phyloP scores from a whole-genome alignment of 441 rosid species.

The Flueggea neowawraea region DNA sequence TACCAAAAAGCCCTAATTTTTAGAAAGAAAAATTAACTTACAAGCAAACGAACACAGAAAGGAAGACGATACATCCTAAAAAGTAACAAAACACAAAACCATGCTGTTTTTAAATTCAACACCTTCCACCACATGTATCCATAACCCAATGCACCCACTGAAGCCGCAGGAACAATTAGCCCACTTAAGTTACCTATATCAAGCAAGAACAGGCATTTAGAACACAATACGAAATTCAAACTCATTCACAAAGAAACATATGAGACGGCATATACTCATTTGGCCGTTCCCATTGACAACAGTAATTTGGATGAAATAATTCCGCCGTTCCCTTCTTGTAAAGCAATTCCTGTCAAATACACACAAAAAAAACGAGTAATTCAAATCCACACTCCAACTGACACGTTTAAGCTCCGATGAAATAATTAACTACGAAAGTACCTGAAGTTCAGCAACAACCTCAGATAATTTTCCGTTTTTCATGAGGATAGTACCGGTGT shows the following conservation, averaged over 20 bases:
- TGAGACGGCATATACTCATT: constrained; percentile 28
- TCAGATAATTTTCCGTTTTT: constrained; percentile 83
- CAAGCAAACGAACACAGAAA: background rate
- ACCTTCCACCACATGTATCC: constrained; percentile 99
- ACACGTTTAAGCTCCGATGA: background rate
- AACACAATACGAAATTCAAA: background rate
- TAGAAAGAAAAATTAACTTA: background rate
- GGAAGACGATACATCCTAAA: background rate
- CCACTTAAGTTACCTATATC: constrained; percentile 56
- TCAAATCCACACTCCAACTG: background rate
- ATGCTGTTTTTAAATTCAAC: constrained; percentile 8
- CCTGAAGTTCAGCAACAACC: constrained; percentile 72
- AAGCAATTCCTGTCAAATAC: constrained; percentile 35
- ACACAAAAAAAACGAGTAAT: constrained; percentile 5
- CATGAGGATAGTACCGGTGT: constrained; percentile 63
- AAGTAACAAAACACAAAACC: background rate
- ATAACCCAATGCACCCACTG: constrained; percentile 90
- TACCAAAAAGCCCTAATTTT: background rate
- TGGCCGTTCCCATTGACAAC: constrained; percentile 67
- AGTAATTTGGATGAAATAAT: constrained; percentile 57
- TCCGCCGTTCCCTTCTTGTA: constrained; percentile 60
- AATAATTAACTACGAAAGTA: constrained; percentile 15
- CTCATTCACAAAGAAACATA: background rate
- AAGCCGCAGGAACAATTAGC: constrained; percentile 72
- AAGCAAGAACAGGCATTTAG: constrained; percentile 4